Conservation (phyloP, 371 early-diverging fungal species). For the Syncephalis plumigaleata region DNA sequence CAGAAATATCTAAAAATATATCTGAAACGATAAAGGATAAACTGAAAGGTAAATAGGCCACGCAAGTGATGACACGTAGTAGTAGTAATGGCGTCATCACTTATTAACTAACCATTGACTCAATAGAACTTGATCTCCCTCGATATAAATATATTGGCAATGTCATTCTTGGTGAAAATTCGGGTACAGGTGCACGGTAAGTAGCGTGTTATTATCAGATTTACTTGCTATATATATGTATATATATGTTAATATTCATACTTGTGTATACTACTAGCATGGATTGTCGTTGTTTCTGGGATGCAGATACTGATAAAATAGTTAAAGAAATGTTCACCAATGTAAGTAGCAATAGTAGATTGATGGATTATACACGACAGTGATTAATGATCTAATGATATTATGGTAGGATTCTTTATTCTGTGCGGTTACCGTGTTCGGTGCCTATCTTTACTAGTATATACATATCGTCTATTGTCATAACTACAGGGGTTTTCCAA, state of each 20-base stretch:
- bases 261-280: no score
- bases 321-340: constrained; percentile 47
- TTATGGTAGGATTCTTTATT: constrained; percentile 4
- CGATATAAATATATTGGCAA: constrained; percentile 50
- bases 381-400: not conserved
- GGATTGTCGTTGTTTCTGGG: constrained; percentile 48
- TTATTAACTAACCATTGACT: not conserved
- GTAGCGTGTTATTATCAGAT: not conserved
- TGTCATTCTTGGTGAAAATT: constrained; percentile 43
- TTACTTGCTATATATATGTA: not conserved
- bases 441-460: constrained; percentile 6
- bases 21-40: constrained; percentile 43
- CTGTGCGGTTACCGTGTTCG: constrained; percentile 7
- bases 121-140: constrained; percentile 30
- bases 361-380: no score
- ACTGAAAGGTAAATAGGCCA: constrained; percentile 24
- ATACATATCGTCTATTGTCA: no score
- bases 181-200: constrained; percentile 42
- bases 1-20: constrained; percentile 31
- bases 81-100: not conserved
- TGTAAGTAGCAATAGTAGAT: no score
- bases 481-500: no score
- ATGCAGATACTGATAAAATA: constrained; percentile 44
- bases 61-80: no score
- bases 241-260: no score